Base-by-base conservation (phyloP, 805 yeast genomes). In the Suhomyces xylopsoci region DNA sequence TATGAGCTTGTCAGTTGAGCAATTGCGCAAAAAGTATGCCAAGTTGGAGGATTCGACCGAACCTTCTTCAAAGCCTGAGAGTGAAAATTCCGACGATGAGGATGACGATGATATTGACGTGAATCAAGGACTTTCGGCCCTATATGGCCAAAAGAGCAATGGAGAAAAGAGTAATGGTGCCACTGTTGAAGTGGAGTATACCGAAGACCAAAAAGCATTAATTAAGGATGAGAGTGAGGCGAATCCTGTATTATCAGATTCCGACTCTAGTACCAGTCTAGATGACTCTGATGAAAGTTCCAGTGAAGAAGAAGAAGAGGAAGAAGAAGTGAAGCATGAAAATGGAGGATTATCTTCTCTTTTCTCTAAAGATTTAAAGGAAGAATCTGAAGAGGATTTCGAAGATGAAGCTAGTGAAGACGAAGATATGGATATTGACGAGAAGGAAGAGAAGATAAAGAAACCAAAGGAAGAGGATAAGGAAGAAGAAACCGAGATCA, bases 1-100 rank as follows among this genome's bases (percentile, higher is more conserved):
- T 57, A 74, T 73, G 56, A 68, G 77, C 25, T 68, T 85, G 42
- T 69, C 85, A 0, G 75, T 83, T 1, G 87, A 83, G 43, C 81
- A 82, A 61, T 74, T 84, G 57, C 71, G 73, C 45, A 73, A 75
- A 55, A 84, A 87, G 65, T 84, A 87, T 60, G 77, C 82, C 19
- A 64, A 71, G 38, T 53, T 83, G 52, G 69, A 73, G 24, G 60
- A 60, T 3, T 51, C 69, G 41, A 58, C 60, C 17, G 65, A 60
- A 9, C 56, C 62, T 2, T 30, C 48, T 12, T 48, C 55, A 5
- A 28, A 24, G 20, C 30, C 61, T 8, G 64, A 54, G 25, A 52
- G 63, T 44, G 61, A 52, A 28, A 41, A 45, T 17, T 50, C 49
- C 24, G 48, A 47, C n/a, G 54, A 47, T 26, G 66, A 58, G 9